These are phyloP conservation scores for Xylaria grammica DNA, from an alignment of 495 filamentous ascomycete genomes.

Conservation along the genomic window DNA sequence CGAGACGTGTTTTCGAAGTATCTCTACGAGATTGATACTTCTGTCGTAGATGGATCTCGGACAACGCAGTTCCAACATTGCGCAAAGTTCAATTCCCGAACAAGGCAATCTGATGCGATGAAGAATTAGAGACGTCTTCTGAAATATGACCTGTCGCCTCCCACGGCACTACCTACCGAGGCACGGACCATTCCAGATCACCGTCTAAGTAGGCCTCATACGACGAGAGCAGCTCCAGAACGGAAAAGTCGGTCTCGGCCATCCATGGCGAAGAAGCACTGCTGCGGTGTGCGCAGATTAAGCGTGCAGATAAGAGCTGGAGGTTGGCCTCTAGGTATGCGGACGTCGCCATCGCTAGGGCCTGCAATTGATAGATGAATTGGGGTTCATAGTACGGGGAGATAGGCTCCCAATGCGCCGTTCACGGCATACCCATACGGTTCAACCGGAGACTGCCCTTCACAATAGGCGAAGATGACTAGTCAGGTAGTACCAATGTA, in stretches of 20 bases:
- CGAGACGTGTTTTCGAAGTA: slow-evolving; percentile 8
- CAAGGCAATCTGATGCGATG: slow-evolving; percentile 7
- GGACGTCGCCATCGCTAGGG: neutral
- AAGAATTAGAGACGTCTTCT: slow-evolving; percentile 1
- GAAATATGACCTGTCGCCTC: slow-evolving; percentile 24
- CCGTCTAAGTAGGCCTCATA: slow-evolving; percentile 12
- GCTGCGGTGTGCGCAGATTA: too few relatives aligned
- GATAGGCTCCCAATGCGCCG: neutral
- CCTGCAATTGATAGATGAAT: slow-evolving; percentile 8
- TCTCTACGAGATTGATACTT: slow-evolving; percentile 16
- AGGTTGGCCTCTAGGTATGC: neutral
- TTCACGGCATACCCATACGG: neutral
- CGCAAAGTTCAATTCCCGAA: slow-evolving; percentile 8
- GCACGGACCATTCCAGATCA: slow-evolving; percentile 15
- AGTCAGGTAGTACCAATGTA: slow-evolving; percentile 14
- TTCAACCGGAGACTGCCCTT: neutral
- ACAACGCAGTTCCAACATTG: neutral
- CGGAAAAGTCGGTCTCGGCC: neutral
- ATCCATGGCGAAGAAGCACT: too few relatives aligned
- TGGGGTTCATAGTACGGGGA: neutral
- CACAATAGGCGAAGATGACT: neutral
- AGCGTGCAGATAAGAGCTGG: neutral
- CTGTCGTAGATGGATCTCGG: neutral
- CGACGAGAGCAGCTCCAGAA: neutral
- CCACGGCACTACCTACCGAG: neutral